Percentiles rank a stretch among this genome's conserved stretches.
Conservation (phyloP, 2,329 filamentous ascomycete species). For the Aspergillus quadrilineatus region DNA sequence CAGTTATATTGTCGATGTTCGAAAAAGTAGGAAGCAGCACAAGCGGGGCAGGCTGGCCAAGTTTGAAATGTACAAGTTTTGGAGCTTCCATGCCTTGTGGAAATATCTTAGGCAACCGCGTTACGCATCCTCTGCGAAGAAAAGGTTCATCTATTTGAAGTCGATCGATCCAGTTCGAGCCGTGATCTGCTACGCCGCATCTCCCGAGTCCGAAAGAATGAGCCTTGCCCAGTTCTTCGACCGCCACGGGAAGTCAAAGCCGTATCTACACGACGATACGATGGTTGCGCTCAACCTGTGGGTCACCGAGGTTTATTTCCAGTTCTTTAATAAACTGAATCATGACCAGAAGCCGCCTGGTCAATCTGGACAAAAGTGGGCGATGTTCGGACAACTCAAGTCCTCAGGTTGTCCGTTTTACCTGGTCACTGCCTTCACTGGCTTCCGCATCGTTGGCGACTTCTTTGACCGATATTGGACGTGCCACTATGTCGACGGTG, state of each 20-base stretch:
- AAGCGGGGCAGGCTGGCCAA: not conserved
- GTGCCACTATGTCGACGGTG: slow-evolving; percentile 26
- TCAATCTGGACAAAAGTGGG: not conserved
- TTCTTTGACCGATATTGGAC: slow-evolving; percentile 38
- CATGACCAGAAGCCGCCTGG: not conserved
- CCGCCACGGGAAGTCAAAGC: slow-evolving; percentile 19
- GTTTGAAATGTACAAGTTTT: not conserved
- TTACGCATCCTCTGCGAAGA: slow-evolving; percentile 5
- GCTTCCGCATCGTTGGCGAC: slow-evolving; percentile 33
- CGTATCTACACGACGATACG: slow-evolving; percentile 28
- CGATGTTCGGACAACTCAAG: not conserved
- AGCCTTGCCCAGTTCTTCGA: slow-evolving; percentile 24
- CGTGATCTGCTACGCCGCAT: slow-evolving; percentile 15
- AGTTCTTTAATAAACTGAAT: slow-evolving; percentile 22
- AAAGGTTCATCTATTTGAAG: slow-evolving; percentile 13
- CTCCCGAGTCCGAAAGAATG: slow-evolving; percentile 11
- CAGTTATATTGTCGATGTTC: not conserved
- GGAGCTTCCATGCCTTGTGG: not conserved
- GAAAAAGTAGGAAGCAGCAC: slow-evolving; percentile 2
- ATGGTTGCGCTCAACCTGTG: slow-evolving; percentile 25
- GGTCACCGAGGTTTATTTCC: slow-evolving; percentile 33
- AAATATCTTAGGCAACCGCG: not conserved
- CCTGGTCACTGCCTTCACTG: slow-evolving; percentile 20
- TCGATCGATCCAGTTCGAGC: slow-evolving; percentile 6
- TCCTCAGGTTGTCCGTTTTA: slow-evolving; percentile 3